phyloP scores from a whole-genome alignment of 495 filamentous ascomycete species.

The Parachaetomium inaequale region DNA sequence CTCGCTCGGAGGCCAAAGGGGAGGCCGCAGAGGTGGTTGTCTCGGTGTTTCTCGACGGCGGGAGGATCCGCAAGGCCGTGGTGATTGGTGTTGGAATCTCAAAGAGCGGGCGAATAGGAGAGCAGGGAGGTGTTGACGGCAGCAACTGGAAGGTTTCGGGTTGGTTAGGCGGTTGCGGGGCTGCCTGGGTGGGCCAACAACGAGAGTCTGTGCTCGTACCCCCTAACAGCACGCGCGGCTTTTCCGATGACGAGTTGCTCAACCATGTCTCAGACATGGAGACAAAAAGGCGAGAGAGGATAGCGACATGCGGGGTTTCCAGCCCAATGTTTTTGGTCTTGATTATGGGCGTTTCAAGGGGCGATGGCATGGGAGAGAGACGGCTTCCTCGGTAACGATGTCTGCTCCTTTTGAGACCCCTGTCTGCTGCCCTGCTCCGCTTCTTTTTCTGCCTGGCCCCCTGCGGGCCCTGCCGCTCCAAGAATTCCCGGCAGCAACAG shows the following conservation, averaged over 20 bases:
- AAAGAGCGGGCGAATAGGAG: conserved; percentile 4
- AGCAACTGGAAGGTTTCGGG: background rate
- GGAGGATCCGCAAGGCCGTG: conserved; percentile 2
- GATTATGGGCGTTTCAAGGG: background rate
- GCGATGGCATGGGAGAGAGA: background rate
- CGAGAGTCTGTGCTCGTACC: background rate
- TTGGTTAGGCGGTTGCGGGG: background rate
- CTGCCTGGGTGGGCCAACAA: background rate
- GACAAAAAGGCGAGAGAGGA: background rate
- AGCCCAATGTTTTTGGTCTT: background rate
- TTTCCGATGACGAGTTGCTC: background rate
- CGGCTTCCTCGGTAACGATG: background rate
- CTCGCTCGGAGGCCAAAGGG: background rate
- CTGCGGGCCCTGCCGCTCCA: conserved; percentile 14
- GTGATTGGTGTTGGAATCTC: background rate
- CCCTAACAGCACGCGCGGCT: background rate
- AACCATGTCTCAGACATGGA: background rate
- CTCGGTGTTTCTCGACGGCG: conserved; percentile 3
- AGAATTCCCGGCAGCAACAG: conserved; percentile 19
- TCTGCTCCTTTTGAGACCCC: too few species aligned
- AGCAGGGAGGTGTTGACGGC: background rate
- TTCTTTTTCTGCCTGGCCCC: conserved; percentile 4
- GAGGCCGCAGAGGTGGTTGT: background rate
- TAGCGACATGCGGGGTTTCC: background rate
- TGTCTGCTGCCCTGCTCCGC: conserved; percentile 3